A percentile compares a stretch with the other conserved stretches of the same genome.
phyloP scores from a whole-genome alignment of 192 early-diverging fungal genomes.

The Dispira parvispora region DNA sequence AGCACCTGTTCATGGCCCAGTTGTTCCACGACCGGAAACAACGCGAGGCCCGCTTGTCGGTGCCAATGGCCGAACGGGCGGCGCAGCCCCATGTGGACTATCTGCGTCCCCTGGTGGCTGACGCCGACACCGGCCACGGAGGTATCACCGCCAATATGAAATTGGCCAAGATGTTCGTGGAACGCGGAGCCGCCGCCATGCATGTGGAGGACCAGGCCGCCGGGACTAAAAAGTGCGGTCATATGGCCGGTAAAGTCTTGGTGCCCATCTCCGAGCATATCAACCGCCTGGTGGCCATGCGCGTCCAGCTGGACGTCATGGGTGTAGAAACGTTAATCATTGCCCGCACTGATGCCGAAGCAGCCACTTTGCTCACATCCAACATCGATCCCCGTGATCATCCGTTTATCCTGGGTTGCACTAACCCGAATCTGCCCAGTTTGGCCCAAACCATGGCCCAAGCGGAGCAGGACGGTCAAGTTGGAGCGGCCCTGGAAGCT shows the following conservation, averaged over 20 bases:
- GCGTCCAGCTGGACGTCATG: constrained; percentile 98
- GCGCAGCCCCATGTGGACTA: constrained; percentile 66
- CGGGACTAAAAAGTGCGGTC: constrained; percentile 96
- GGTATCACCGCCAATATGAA: constrained; percentile 97
- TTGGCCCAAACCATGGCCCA: constrained; percentile 60
- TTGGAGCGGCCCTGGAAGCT: constrained; percentile 54
- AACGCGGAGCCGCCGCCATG: constrained; percentile 90
- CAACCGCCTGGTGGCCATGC: constrained; percentile 84
- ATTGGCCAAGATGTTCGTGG: constrained; percentile 93
- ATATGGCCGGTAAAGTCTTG: constrained; percentile 99
- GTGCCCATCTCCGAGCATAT: constrained; percentile 96
- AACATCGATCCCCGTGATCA: constrained; percentile 95
- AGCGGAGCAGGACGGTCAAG: constrained; percentile 55
- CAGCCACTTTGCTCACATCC: constrained; percentile 88
- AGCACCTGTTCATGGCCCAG: constrained; percentile 95
- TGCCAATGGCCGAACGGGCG: constrained; percentile 46
- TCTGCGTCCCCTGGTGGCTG: constrained; percentile 88
- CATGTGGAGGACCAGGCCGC: constrained; percentile 89
- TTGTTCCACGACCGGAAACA: constrained; percentile 95
- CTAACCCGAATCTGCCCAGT: constrained; percentile 60
- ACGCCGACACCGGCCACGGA: constrained; percentile 96
- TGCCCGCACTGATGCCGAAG: constrained; percentile 92
- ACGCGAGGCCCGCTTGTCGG: constrained; percentile 66
- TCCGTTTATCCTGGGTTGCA: constrained; percentile 85
- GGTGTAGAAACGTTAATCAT: constrained; percentile 87